Evolutionary conservation across 164 flowering plant species (phyloP).

Genomic region (Stephania cephalantha): DNA sequence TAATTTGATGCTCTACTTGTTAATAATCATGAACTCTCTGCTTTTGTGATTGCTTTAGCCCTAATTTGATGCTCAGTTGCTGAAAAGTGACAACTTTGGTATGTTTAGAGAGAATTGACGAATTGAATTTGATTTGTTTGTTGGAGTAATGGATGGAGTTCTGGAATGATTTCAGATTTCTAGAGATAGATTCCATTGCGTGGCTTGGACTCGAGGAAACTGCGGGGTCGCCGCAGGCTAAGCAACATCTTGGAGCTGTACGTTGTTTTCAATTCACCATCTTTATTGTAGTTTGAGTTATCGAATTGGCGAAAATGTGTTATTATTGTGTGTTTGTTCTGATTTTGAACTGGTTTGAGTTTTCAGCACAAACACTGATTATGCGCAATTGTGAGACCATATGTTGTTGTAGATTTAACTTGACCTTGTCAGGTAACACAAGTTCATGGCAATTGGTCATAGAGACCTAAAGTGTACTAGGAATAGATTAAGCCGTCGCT

Average conservation of each 20-base stretch:
- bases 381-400: not conserved
- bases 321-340: not conserved
- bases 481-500: too few species aligned
- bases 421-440: too few species aligned
- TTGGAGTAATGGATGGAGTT: not conserved
- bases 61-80: not conserved
- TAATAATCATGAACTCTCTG: too few species aligned
- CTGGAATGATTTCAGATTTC: constrained; percentile 33
- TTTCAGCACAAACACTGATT: too few species aligned
- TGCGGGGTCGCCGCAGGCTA: constrained; percentile 41
- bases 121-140: not conserved
- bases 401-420: too few species aligned
- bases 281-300: not conserved
- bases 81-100: not conserved
- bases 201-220: constrained; percentile 92
- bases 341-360: too few species aligned
- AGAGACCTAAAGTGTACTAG: too few species aligned
- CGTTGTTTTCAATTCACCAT: constrained; percentile 6
- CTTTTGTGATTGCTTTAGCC: not conserved
- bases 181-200: constrained; percentile 55
- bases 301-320: not conserved
- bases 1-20: too few species aligned
- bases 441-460: too few species aligned
- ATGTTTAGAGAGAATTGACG: not conserved
- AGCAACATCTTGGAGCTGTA: constrained; percentile 81